A percentile compares a stretch with the other conserved stretches of the same genome.
Conservation (phyloP, 2,329 filamentous ascomycete genomes). For the Fusarium buharicum region DNA sequence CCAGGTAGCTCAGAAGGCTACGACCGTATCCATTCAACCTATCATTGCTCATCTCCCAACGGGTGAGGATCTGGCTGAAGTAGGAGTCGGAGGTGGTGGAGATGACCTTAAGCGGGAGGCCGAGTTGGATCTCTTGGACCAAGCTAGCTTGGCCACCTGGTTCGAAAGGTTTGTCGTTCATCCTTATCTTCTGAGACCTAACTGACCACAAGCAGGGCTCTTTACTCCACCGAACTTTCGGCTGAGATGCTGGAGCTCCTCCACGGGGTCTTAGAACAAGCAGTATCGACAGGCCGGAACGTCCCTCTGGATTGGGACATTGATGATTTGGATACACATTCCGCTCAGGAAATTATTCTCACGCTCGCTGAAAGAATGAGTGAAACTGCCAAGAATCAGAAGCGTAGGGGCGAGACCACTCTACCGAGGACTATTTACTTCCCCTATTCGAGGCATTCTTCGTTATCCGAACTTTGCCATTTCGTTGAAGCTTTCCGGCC, state of each 20-base stretch:
- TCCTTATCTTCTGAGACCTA: not conserved
- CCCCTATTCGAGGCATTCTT: slow-evolving; percentile 91
- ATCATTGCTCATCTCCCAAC: slow-evolving; percentile 73
- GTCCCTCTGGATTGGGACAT: slow-evolving; percentile 43
- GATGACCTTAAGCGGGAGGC: slow-evolving; percentile 76
- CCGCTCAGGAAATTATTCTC: slow-evolving; percentile 18
- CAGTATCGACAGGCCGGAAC: slow-evolving; percentile 39
- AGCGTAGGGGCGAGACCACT: not conserved
- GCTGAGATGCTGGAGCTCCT: slow-evolving; percentile 22
- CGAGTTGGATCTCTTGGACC: slow-evolving; percentile 70
- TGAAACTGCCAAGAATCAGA: not conserved
- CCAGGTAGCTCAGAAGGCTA: slow-evolving; percentile 55
- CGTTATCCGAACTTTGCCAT: slow-evolving; percentile 79
- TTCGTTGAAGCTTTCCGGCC: slow-evolving; percentile 76
- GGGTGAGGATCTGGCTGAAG: slow-evolving; percentile 74
- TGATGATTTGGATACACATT: slow-evolving; percentile 25
- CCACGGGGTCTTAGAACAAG: slow-evolving; percentile 23
- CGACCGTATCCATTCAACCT: slow-evolving; percentile 80
- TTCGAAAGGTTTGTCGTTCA: slow-evolving; percentile 50
- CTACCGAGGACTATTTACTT: slow-evolving; percentile 67
- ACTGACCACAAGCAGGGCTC: slow-evolving; percentile 34
- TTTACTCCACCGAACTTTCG: slow-evolving; percentile 15
- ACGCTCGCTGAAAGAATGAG: slow-evolving; percentile 28
- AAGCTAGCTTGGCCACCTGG: slow-evolving; percentile 64
- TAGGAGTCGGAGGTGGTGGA: slow-evolving; percentile 81